These are phyloP conservation scores for Mrakia gelida DNA, from an alignment of 768 basidiomycete species.

Conservation along the genomic window DNA sequence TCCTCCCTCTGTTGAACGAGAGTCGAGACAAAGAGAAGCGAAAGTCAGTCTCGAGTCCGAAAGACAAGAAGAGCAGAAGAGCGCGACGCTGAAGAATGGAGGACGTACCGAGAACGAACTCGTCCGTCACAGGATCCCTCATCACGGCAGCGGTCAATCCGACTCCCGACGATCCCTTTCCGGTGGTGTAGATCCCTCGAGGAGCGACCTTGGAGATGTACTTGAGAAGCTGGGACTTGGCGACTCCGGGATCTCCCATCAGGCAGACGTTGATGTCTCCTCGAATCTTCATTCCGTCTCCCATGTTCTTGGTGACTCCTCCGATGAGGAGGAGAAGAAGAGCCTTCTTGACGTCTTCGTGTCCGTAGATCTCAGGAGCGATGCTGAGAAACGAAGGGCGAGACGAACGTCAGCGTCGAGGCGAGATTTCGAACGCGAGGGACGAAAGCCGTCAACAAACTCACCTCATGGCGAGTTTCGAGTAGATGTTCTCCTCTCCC, in stretches of 20 bases:
- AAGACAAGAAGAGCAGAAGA: neutral
- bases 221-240: slow-evolving; percentile 93
- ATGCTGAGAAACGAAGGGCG: slow-evolving; percentile 55
- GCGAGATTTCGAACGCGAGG: neutral
- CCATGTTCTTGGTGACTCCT: slow-evolving; percentile 89
- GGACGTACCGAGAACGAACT: slow-evolving; percentile 90
- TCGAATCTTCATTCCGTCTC: slow-evolving; percentile 97
- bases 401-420: neutral
- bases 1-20: slow-evolving; percentile 72
- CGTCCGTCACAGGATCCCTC: slow-evolving; percentile 98
- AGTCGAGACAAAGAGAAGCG: neutral
- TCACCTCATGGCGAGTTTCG: slow-evolving; percentile 63
- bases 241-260: slow-evolving; percentile 99
- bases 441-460: neutral
- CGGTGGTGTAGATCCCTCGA: slow-evolving; percentile 95
- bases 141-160: slow-evolving; percentile 98
- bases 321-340: slow-evolving; percentile 86
- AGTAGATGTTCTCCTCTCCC: slow-evolving; percentile 73
- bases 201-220: slow-evolving; percentile 99
- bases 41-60: neutral
- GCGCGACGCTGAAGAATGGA: neutral
- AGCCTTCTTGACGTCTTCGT: slow-evolving; percentile 95
- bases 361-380: slow-evolving; percentile 97
- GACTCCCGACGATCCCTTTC: slow-evolving; percentile 96
- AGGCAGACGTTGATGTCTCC: slow-evolving; percentile 96